phyloP scores from a whole-genome alignment of 331 rosid species.

The Acacia pycnantha region DNA sequence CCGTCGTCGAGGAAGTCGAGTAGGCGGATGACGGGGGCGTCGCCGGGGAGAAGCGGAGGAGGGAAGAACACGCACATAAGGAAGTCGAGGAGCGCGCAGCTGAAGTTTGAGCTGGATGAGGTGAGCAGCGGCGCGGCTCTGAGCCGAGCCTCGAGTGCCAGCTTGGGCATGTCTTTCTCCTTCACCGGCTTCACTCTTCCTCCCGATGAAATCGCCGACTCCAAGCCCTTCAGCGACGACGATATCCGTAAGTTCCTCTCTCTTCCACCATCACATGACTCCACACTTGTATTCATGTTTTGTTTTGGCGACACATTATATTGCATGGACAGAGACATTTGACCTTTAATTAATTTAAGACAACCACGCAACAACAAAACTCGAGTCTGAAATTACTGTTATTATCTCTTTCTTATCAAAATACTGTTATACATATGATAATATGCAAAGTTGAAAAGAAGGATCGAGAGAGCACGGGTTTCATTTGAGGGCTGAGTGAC shows the following conservation, averaged over 20 bases:
- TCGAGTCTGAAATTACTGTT: background rate
- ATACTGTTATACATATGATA: background rate
- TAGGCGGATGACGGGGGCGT: slow-evolving; percentile 47
- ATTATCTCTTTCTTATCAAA: background rate
- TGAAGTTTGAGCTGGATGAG: slow-evolving; percentile 79
- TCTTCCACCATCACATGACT: background rate
- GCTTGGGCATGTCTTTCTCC: slow-evolving; percentile 90
- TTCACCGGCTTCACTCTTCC: slow-evolving; percentile 92
- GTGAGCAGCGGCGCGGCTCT: slow-evolving; percentile 79
- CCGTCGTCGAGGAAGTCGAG: slow-evolving; percentile 78
- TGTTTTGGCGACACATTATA: background rate
- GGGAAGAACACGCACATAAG: slow-evolving; percentile 79
- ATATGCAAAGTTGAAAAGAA: background rate
- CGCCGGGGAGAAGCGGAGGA: slow-evolving; percentile 54
- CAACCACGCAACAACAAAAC: background rate
- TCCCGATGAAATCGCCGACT: slow-evolving; percentile 77
- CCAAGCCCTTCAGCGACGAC: slow-evolving; percentile 91
- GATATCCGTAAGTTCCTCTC: slow-evolving; percentile 59
- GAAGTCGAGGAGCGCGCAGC: slow-evolving; percentile 85
- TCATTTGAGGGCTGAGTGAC: background rate
- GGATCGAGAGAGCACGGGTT: background rate
- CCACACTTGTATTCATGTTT: background rate
- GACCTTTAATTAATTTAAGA: no score
- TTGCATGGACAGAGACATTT: background rate
- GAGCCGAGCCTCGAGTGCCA: slow-evolving; percentile 96